phyloP scores from a whole-genome alignment of 108 stramenopile genomes.

The Pseudonitzschia delicatissima region DNA sequence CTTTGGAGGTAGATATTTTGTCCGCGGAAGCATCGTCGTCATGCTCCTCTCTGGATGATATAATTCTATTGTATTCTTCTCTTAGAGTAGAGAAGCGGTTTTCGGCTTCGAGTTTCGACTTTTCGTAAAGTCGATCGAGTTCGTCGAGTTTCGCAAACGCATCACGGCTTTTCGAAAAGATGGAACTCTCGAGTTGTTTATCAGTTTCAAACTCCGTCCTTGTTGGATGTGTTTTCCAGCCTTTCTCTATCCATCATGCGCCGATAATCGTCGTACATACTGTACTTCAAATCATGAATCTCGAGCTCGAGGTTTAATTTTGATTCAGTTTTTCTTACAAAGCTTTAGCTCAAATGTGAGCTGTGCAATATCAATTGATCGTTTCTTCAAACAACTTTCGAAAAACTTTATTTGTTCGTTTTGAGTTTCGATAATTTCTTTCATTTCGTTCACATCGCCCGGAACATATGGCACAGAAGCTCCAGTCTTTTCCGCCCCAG shows the following conservation, averaged over 20 bases:
- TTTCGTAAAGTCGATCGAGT: slow-evolving; percentile 9
- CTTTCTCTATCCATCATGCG: slow-evolving; percentile 14
- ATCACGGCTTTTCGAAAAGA: background rate
- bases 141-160: slow-evolving; percentile 18
- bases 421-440: slow-evolving; percentile 1
- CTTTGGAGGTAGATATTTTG: background rate
- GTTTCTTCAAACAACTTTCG: background rate
- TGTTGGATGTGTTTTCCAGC: background rate
- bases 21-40: background rate
- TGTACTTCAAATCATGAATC: slow-evolving; percentile 21
- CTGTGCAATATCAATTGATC: slow-evolving; percentile 6
- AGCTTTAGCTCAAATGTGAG: slow-evolving; percentile 9
- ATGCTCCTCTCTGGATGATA: background rate
- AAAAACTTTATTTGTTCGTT: background rate
- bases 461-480: background rate
- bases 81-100: background rate
- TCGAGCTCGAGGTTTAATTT: slow-evolving; percentile 33
- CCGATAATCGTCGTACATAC: slow-evolving; percentile 14
- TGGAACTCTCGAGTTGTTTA: background rate
- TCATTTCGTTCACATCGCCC: background rate
- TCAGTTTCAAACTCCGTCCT: slow-evolving; percentile 5
- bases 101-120: slow-evolving; percentile 1
- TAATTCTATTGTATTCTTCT: slow-evolving; percentile 3
- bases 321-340: slow-evolving; percentile 7
- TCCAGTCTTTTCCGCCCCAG: background rate